A percentile compares a stretch with the other conserved stretches of the same genome.
These are phyloP conservation scores for Vicia sativa DNA, from an alignment of 306 rosid genomes.

Conservation along the genomic window DNA sequence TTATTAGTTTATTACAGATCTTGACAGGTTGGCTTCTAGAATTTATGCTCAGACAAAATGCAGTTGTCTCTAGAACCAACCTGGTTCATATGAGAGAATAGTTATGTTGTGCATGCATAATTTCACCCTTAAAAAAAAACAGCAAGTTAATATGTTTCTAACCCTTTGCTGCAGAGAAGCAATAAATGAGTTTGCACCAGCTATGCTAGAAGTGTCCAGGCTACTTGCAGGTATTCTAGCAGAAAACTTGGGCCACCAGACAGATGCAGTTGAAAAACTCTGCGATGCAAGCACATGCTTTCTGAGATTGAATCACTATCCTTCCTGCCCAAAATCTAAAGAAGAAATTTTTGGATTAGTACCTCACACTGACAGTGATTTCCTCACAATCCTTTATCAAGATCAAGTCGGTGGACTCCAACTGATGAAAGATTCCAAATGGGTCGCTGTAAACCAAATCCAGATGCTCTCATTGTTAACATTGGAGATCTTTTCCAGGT, in stretches of 20 bases:
- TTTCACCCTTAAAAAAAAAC: slow-evolving; percentile 25
- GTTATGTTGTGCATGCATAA: slow-evolving; percentile 26
- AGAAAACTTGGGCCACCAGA: slow-evolving; percentile 60
- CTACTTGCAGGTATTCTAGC: slow-evolving; percentile 69
- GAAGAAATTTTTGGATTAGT: slow-evolving; percentile 71
- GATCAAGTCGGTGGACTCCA: slow-evolving; percentile 92
- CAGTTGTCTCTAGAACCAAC: slow-evolving; percentile 36
- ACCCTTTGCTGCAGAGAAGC: slow-evolving; percentile 57
- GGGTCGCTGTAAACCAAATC: slow-evolving; percentile 89
- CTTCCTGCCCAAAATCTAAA: slow-evolving; percentile 59
- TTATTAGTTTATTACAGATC: slow-evolving; percentile 33
- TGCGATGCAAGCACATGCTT: slow-evolving; percentile 80
- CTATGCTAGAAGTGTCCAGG: slow-evolving; percentile 70
- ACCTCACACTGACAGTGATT: slow-evolving; percentile 95
- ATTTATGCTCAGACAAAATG: slow-evolving; percentile 32
- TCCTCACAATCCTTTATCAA: slow-evolving; percentile 81
- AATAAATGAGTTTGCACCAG: slow-evolving; percentile 73
- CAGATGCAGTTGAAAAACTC: slow-evolving; percentile 54
- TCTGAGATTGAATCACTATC: slow-evolving; percentile 83
- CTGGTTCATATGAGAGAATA: not conserved
- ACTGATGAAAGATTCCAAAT: slow-evolving; percentile 85
- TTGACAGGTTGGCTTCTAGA: slow-evolving; percentile 44
- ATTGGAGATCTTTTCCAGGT: slow-evolving; percentile 97
- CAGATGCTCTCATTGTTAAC: slow-evolving; percentile 81
- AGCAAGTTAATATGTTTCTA: slow-evolving; percentile 35